These are phyloP conservation scores for Spirogloea muscicola DNA, from an alignment of 139 green algal genomes.

Conservation along the genomic window DNA sequence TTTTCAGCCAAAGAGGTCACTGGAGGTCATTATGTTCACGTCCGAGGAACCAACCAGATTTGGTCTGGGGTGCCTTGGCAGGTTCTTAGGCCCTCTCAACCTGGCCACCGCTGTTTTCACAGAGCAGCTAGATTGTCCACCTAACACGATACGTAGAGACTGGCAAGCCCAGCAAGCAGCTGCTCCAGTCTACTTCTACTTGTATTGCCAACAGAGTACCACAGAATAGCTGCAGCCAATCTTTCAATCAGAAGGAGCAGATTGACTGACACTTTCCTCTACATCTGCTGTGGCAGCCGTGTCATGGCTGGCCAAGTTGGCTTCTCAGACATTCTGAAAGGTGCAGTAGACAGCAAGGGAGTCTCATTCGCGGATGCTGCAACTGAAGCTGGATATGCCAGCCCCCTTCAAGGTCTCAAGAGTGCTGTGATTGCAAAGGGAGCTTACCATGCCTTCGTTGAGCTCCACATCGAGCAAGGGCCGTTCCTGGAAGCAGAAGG, in stretches of 20 bases:
- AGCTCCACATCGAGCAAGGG: conserved; percentile 97
- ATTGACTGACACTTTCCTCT: no score
- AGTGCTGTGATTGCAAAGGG: neutral
- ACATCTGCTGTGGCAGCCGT: conserved; percentile 62
- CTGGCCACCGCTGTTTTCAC: no score
- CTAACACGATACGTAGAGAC: no score
- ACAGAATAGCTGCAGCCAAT: no score
- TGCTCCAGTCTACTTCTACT: no score
- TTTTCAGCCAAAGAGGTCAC: conserved; percentile 64
- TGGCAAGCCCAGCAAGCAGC: no score
- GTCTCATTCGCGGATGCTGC: conserved; percentile 75
- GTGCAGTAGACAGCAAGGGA: conserved; percentile 67
- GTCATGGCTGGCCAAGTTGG: conserved; percentile 64
- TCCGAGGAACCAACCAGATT: conserved; percentile 94
- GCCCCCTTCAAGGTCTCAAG: conserved; percentile 50
- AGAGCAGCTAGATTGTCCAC: no score
- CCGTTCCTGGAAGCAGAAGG: conserved; percentile 70
- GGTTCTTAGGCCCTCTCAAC: no score
- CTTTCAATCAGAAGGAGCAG: no score
- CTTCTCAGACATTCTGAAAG: conserved; percentile 50
- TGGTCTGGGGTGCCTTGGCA: conserved; percentile 80
- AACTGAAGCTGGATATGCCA: conserved; percentile 54
- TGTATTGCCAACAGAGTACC: no score
- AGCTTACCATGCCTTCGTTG: conserved; percentile 75
- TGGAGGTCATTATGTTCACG: conserved; percentile 97